Evolutionary conservation across 345 rosid species (phyloP), one percentile per base, ranked within the genome.

Genomic region (Eutrema yunnanense): DNA sequence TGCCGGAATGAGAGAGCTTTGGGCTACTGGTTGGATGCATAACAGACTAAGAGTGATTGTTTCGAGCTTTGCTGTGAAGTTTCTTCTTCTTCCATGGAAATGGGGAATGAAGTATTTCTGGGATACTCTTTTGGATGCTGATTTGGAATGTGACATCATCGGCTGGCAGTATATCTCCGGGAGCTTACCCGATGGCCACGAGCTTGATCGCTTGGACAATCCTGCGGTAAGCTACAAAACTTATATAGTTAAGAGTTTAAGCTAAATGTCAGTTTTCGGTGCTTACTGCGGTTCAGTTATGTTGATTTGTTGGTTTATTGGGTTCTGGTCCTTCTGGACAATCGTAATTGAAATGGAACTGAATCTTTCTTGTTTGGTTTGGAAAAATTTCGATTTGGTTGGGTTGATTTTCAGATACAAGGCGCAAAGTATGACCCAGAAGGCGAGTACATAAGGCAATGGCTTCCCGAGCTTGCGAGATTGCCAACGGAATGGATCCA

Each of bases 51-150:
- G 98, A 81, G 96, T 90, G 73, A 88, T 90, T 12, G 97, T 87
- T 52, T 86, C 95, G 13, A 87, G 97, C 78, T 94, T 94, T 13
- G 90, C 95, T 1, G 92, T 94, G 67, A 94, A 94, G 73, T 80
- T 86, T 78, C 88, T 91, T 71, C 92, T 90, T 72, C 90, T 89
- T 56, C 97, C 98, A 32, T 90, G 98, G 98, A 87, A 80, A 75
- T 91, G 98, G 97, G 98, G 98, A 26, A 84, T 94, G 97, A 91
- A 91, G 80, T 94, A 90, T 72, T 91, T 89, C 67, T 94, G 97
- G 96, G 97, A 94, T 83, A 89, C 95, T 1, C 92, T 94, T 67
- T 70, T 94, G 78, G 97, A 94, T 82, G 96, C 96, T 34, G 97
- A 91, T 80, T 78, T 94, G 74, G 97, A 94, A 77, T 79, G 84